Percentiles rank a stretch among this genome's conserved stretches.
Conservation (phyloP, 2,329 filamentous ascomycete genomes). For the Sclerotinia subarctica region DNA sequence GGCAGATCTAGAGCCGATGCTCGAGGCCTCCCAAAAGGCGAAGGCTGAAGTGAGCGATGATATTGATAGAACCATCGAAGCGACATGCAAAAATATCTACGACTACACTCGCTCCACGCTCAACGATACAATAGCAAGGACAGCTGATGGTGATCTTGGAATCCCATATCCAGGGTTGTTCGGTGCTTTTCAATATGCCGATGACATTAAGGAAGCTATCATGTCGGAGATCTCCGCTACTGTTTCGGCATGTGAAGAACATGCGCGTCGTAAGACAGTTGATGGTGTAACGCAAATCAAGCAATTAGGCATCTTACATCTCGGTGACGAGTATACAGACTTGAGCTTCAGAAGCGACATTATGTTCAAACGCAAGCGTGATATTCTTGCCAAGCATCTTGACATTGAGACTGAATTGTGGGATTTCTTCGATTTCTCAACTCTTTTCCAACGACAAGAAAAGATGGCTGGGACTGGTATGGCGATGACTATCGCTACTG, state of each 20-base stretch:
- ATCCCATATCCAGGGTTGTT: slow-evolving; percentile 85
- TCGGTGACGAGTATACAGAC: slow-evolving; percentile 82
- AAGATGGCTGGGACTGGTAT: slow-evolving; percentile 93
- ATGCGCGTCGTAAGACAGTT: slow-evolving; percentile 75
- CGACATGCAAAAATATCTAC: slow-evolving; percentile 82
- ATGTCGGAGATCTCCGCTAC: slow-evolving; percentile 79
- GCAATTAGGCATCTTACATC: slow-evolving; percentile 79
- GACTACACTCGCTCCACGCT: slow-evolving; percentile 75
- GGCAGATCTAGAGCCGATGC: slow-evolving; percentile 75
- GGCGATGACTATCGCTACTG: slow-evolving; percentile 86
- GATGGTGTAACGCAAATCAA: slow-evolving; percentile 83
- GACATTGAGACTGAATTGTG: slow-evolving; percentile 82
- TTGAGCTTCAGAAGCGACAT: slow-evolving; percentile 85
- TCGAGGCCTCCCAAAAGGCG: slow-evolving; percentile 79
- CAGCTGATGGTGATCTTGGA: slow-evolving; percentile 74
- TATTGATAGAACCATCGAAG: slow-evolving; percentile 78
- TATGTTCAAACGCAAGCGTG: slow-evolving; percentile 80
- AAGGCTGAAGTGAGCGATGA: slow-evolving; percentile 75
- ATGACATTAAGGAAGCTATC: slow-evolving; percentile 90
- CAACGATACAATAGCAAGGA: slow-evolving; percentile 68
- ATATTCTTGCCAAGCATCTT: slow-evolving; percentile 78
- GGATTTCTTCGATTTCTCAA: slow-evolving; percentile 90
- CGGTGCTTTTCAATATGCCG: slow-evolving; percentile 84
- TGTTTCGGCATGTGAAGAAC: slow-evolving; percentile 77
- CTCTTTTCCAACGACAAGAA: slow-evolving; percentile 83